Percentiles rank a stretch among this genome's conserved stretches.
These are phyloP conservation scores for Xylariaceae sp. DNA, from an alignment of 2,329 filamentous ascomycete genomes.

Conservation along the genomic window DNA sequence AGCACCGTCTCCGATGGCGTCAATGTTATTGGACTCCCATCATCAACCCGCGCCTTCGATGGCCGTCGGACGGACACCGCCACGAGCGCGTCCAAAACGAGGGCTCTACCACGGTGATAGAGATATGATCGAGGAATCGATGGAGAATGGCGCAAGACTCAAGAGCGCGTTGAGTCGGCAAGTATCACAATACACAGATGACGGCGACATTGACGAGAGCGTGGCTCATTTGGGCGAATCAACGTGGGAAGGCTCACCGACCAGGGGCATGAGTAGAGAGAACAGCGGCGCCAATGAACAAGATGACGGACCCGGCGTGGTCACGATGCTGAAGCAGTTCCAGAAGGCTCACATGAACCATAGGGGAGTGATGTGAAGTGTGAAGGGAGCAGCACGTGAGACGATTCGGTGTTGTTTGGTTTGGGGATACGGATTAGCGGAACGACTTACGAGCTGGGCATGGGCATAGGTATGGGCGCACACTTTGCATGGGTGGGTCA, in stretches of 20 bases:
- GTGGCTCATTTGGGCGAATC: slow-evolving; percentile 51
- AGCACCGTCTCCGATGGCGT: slow-evolving; percentile 61
- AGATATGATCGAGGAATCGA: slow-evolving; percentile 51
- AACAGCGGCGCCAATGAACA: slow-evolving; percentile 43
- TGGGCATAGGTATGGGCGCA: neutral
- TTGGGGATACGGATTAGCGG: slow-evolving; percentile 4
- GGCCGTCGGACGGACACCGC: slow-evolving; percentile 40
- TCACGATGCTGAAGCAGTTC: slow-evolving; percentile 54
- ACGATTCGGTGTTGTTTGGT: neutral
- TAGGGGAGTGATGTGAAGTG: slow-evolving; percentile 33
- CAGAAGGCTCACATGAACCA: slow-evolving; percentile 52
- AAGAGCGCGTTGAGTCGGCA: slow-evolving; percentile 34
- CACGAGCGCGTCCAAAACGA: slow-evolving; percentile 41
- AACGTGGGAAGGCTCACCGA: slow-evolving; percentile 53
- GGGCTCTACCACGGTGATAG: slow-evolving; percentile 43
- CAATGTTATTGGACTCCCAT: slow-evolving; percentile 68
- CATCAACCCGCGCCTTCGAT: slow-evolving; percentile 58
- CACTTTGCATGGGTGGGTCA: neutral
- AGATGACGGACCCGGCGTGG: slow-evolving; percentile 48
- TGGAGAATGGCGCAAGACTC: slow-evolving; percentile 40
- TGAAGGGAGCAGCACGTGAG: neutral
- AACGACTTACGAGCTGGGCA: neutral
- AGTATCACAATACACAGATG: slow-evolving; percentile 47
- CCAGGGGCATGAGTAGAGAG: slow-evolving; percentile 46
- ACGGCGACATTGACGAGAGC: slow-evolving; percentile 53